phyloP scores from a whole-genome alignment of 164 flowering plant species.

The Euptelea pleiosperma region DNA sequence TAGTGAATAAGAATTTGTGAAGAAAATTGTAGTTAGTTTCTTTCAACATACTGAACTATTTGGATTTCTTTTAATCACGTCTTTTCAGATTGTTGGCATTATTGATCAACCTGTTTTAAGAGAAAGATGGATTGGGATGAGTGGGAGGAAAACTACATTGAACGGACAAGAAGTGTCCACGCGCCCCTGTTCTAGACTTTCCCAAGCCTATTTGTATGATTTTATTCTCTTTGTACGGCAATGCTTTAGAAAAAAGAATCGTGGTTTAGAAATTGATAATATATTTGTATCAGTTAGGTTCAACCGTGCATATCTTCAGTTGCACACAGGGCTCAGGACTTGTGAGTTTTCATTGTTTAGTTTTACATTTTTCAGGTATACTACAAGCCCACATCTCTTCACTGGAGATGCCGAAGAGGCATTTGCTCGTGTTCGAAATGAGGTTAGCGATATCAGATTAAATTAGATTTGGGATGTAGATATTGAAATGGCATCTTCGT shows the following conservation, averaged over 20 bases:
- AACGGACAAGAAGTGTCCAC: constrained; percentile 83
- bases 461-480: not conserved
- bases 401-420: constrained; percentile 77
- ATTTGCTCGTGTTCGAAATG: constrained; percentile 78
- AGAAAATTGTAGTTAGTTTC: not conserved
- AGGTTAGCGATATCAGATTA: constrained; percentile 41
- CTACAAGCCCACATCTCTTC: constrained; percentile 96
- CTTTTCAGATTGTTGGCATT: constrained; percentile 80
- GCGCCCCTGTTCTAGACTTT: constrained; percentile 62
- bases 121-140: constrained; percentile 93
- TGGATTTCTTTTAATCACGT: constrained; percentile 2
- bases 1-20: not conserved
- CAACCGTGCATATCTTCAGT: not conserved
- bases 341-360: not conserved
- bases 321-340: not conserved
- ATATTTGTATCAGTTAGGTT: too few species aligned
- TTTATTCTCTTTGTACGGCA: constrained; percentile 3
- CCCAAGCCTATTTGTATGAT: constrained; percentile 86
- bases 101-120: constrained; percentile 87
- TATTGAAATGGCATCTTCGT: too few species aligned
- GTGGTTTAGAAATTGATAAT: not conserved
- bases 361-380: constrained; percentile 50
- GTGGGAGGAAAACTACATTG: constrained; percentile 71
- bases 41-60: not conserved
- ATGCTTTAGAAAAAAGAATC: not conserved